phyloP scores from a whole-genome alignment of 1,139 yeast species.

The Yamadazyma pseudoaaseri region DNA sequence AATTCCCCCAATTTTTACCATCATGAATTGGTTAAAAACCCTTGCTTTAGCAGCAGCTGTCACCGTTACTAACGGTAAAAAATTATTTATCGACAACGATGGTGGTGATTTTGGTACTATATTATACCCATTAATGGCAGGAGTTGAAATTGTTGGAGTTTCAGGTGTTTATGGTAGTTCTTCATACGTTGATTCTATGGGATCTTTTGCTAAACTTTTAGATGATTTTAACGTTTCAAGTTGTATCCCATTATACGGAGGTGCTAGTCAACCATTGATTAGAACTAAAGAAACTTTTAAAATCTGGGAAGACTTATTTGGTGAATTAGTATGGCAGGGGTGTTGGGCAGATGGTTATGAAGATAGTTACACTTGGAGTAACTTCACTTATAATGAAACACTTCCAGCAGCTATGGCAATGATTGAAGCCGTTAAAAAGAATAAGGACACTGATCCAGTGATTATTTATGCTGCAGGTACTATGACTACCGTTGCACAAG shows the following conservation, averaged over 20 bases:
- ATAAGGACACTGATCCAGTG: constrained; percentile 29
- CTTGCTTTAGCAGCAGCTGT: constrained; percentile 3
- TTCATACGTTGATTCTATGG: constrained; percentile 34
- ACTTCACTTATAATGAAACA: constrained; percentile 25
- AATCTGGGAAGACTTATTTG: constrained; percentile 33
- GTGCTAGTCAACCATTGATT: constrained; percentile 35
- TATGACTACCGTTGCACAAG: constrained; percentile 45
- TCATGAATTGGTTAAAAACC: not conserved
- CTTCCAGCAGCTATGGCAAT: constrained; percentile 35
- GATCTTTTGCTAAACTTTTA: constrained; percentile 25
- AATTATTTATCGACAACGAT: constrained; percentile 41
- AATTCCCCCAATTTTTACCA: not conserved
- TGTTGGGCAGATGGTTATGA: constrained; percentile 29
- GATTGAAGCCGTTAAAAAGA: constrained; percentile 33
- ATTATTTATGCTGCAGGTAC: constrained; percentile 38
- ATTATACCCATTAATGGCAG: constrained; percentile 35
- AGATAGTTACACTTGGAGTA: constrained; percentile 27
- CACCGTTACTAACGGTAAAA: constrained; percentile 13
- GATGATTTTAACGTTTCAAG: constrained; percentile 27
- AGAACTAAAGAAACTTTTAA: constrained; percentile 39
- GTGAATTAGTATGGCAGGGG: constrained; percentile 43
- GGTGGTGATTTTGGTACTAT: constrained; percentile 31
- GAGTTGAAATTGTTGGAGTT: constrained; percentile 36
- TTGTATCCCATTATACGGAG: constrained; percentile 39
- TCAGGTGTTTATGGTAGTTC: constrained; percentile 38